Evolutionary conservation across 2,329 filamentous ascomycete species (phyloP).

Genomic region (Cercospora beticola): DNA sequence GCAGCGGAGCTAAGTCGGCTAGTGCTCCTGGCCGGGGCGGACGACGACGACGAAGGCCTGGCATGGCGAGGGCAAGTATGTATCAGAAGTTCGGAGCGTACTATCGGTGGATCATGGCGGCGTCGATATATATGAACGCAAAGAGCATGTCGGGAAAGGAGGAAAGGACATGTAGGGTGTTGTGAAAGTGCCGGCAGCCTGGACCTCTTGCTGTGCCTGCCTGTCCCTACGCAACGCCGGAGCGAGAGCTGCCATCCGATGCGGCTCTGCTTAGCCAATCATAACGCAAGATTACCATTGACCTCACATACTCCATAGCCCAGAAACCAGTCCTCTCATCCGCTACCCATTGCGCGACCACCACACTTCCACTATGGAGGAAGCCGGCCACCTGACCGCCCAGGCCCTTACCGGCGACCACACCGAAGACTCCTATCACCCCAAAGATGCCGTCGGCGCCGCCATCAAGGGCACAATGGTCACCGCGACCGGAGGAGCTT

Average conservation of each 20-base stretch:
- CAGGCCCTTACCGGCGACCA: slow-evolving; percentile 42
- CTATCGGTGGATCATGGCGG: neutral
- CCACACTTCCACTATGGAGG: slow-evolving; percentile 45
- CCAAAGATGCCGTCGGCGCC: slow-evolving; percentile 70
- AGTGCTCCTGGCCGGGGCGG: slow-evolving; percentile 65
- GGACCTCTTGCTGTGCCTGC: neutral
- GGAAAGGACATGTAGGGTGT: slow-evolving; percentile 1
- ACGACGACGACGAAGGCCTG: slow-evolving; percentile 53
- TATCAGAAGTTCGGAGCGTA: neutral
- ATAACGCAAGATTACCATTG: neutral
- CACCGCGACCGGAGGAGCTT: slow-evolving; percentile 66
- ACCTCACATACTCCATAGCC: slow-evolving; percentile 1
- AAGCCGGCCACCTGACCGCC: slow-evolving; percentile 39
- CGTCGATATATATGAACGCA: neutral
- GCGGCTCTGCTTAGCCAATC: slow-evolving; percentile 2
- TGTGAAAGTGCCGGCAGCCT: slow-evolving; percentile 2
- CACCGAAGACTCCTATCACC: slow-evolving; percentile 55
- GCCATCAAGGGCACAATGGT: slow-evolving; percentile 64
- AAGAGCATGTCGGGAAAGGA: neutral
- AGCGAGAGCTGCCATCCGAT: neutral
- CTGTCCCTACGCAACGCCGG: neutral
- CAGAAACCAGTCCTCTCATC: neutral
- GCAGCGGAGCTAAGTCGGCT: slow-evolving; percentile 64
- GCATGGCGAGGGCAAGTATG: neutral
- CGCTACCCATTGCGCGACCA: neutral